These are phyloP conservation scores for Alternaria solani DNA, from an alignment of 2,329 filamentous ascomycete genomes.

Conservation along the genomic window DNA sequence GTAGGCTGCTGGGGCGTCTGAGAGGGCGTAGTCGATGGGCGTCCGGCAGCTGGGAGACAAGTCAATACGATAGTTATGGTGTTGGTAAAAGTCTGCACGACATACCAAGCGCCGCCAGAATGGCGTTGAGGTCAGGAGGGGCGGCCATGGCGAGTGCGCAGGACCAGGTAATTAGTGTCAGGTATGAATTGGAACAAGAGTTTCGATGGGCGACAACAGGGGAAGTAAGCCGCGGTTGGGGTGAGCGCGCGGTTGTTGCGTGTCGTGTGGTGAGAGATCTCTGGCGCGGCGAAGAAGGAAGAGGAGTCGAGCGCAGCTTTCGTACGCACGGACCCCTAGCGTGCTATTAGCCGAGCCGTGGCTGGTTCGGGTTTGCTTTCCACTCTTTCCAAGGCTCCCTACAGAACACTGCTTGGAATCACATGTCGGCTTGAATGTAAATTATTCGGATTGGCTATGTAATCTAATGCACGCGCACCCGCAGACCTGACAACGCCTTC, in stretches of 20 bases:
- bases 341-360: constrained; percentile 14
- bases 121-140: constrained; percentile 50
- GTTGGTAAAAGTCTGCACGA: not conserved
- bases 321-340: constrained; percentile 12
- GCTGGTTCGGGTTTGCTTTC: not conserved
- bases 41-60: constrained; percentile 53
- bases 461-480: not conserved
- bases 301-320: constrained; percentile 18
- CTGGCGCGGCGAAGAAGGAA: constrained; percentile 22
- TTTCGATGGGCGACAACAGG: constrained; percentile 1
- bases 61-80: constrained; percentile 15
- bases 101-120: constrained; percentile 51
- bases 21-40: constrained; percentile 56
- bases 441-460: not conserved
- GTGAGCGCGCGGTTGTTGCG: constrained; percentile 17
- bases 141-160: constrained; percentile 42
- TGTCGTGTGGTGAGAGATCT: constrained; percentile 25
- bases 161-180: constrained; percentile 6
- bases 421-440: not conserved
- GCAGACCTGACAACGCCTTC: not conserved
- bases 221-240: constrained; percentile 6
- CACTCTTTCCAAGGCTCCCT: not conserved
- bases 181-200: not conserved
- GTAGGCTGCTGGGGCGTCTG: constrained; percentile 55
- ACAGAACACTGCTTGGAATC: not conserved